phyloP scores from a whole-genome alignment of 108 stramenopile genomes.

The Fragilaria radians region DNA sequence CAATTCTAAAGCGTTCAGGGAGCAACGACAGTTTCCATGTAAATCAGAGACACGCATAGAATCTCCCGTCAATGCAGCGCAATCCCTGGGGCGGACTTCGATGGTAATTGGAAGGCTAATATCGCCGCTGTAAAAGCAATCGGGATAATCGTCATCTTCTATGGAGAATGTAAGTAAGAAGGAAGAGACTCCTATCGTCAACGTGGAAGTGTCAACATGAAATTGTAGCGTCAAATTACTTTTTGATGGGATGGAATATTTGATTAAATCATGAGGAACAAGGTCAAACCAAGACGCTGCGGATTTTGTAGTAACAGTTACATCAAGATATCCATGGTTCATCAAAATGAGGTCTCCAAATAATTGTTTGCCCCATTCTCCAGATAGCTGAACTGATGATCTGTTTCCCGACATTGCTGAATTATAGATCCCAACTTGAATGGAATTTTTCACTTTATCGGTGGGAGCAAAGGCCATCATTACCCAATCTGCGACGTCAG shows the following conservation, averaged over 20 bases:
- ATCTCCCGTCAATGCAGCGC: slow-evolving; percentile 10
- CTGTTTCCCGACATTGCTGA: background rate
- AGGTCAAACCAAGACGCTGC: background rate
- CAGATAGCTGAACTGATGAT: background rate
- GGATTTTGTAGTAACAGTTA: slow-evolving; percentile 2
- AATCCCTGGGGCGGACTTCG: slow-evolving; percentile 5
- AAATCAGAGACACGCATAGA: slow-evolving; percentile 6
- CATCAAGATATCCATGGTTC: background rate
- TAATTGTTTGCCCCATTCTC: background rate
- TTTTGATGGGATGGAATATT: background rate
- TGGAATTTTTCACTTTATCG: background rate
- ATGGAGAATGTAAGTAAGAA: slow-evolving; percentile 9
- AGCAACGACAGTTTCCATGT: slow-evolving; percentile 5
- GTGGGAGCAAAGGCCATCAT: slow-evolving; percentile 11
- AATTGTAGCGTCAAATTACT: background rate
- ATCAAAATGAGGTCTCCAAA: background rate
- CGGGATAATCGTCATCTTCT: slow-evolving; percentile 13
- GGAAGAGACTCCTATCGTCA: background rate
- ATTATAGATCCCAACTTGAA: background rate
- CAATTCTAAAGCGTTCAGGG: background rate
- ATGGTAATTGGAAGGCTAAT: slow-evolving; percentile 1
- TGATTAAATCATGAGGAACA: background rate
- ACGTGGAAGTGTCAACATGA: background rate
- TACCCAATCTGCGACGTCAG: slow-evolving; percentile 17
- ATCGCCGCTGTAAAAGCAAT: slow-evolving; percentile 23